Evolutionary conservation across 805 yeast genomes (phyloP).

Genomic region (Wickerhamiella parazyma): DNA sequence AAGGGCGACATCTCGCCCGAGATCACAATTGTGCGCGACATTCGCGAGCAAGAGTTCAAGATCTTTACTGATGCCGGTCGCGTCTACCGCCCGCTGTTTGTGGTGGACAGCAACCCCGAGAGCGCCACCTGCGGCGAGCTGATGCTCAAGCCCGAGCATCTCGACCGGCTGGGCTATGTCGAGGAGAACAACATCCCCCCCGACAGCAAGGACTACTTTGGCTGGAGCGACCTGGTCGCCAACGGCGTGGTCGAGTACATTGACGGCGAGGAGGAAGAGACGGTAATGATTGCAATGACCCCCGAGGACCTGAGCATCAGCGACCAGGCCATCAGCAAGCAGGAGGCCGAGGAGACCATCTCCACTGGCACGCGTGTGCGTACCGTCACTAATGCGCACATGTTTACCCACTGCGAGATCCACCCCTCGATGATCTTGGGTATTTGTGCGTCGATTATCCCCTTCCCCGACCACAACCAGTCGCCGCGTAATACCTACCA

Average conservation of each 20-base stretch:
- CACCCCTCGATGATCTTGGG: slow-evolving; percentile 98
- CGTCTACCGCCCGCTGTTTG: slow-evolving; percentile 89
- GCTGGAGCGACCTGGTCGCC: slow-evolving; percentile 73
- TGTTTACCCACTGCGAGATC: slow-evolving; percentile 97
- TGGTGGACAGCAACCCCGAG: slow-evolving; percentile 65
- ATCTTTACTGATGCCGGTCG: slow-evolving; percentile 98
- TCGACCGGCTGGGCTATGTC: slow-evolving; percentile 49
- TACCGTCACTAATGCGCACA: slow-evolving; percentile 40
- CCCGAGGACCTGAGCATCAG: slow-evolving; percentile 85
- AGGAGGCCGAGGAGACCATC: slow-evolving; percentile 27
- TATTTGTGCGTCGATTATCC: slow-evolving; percentile 96
- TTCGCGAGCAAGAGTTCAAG: slow-evolving; percentile 90
- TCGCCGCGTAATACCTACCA: slow-evolving; percentile 99
- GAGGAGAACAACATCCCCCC: slow-evolving; percentile 36
- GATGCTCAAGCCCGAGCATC: slow-evolving; percentile 72
- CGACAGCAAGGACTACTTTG: slow-evolving; percentile 40
- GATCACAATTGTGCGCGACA: slow-evolving; percentile 92
- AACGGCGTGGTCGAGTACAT: slow-evolving; percentile 91
- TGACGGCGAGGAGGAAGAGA: slow-evolving; percentile 98
- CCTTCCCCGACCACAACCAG: slow-evolving; percentile 99
- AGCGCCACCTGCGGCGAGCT: slow-evolving; percentile 52
- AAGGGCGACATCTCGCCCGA: slow-evolving; percentile 92
- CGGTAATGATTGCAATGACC: slow-evolving; percentile 96
- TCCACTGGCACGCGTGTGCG: slow-evolving; percentile 83
- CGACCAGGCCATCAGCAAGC: slow-evolving; percentile 28